phyloP scores from a whole-genome alignment of 2,329 filamentous ascomycete species.

The Sporothrix brunneoviolacea region DNA sequence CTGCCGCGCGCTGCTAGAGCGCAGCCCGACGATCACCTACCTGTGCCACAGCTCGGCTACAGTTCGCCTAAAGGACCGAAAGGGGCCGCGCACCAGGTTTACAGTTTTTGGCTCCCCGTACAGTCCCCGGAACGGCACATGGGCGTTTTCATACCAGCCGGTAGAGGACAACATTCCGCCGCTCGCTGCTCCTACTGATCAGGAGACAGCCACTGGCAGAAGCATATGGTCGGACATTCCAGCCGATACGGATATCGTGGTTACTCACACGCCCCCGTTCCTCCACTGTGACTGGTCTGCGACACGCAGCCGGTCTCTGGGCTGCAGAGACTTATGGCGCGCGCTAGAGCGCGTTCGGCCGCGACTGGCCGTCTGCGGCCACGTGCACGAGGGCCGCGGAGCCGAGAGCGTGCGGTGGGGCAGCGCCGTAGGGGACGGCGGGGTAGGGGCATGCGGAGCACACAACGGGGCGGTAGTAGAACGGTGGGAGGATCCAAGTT shows the following conservation, averaged over 20 bases:
- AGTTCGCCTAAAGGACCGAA: constrained; percentile 46
- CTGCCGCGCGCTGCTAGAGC: constrained; percentile 49
- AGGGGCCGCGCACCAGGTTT: constrained; percentile 54
- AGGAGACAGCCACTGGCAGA: constrained; percentile 56
- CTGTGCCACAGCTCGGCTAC: constrained; percentile 51
- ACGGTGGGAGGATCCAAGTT: constrained; percentile 54
- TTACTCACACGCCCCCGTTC: constrained; percentile 64
- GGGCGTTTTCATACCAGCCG: constrained; percentile 60
- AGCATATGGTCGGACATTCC: constrained; percentile 57
- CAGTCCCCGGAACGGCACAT: constrained; percentile 49
- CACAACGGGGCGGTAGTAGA: constrained; percentile 25
- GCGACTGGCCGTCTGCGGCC: constrained; percentile 61
- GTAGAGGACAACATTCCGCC: constrained; percentile 43
- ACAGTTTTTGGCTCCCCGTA: constrained; percentile 66
- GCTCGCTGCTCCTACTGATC: constrained; percentile 54
- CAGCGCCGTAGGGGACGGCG: no score
- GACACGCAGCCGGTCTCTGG: constrained; percentile 34
- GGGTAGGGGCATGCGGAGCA: no score
- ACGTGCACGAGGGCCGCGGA: constrained; percentile 64
- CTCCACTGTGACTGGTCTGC: constrained; percentile 49
- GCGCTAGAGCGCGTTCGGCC: constrained; percentile 57
- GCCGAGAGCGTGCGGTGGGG: constrained; percentile 58
- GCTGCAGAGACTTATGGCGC: constrained; percentile 54
- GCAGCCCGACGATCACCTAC: constrained; percentile 54
- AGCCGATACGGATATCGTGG: constrained; percentile 54